Percentiles rank a stretch among this genome's conserved stretches.
phyloP scores from a whole-genome alignment of 306 rosid species.

The Quercus suber region DNA sequence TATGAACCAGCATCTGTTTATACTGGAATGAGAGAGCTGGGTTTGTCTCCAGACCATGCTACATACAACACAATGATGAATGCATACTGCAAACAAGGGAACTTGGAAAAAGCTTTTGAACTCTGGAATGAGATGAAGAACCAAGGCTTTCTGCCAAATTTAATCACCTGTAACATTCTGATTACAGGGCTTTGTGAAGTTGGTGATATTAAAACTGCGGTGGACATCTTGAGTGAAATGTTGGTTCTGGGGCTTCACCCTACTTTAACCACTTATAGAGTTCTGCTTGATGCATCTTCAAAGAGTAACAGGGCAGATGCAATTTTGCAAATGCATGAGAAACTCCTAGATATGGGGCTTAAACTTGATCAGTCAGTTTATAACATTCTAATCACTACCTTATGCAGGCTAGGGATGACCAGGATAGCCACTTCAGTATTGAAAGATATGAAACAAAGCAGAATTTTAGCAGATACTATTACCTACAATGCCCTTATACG shows the following conservation, averaged over 20 bases:
- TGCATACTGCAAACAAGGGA: constrained; percentile 59
- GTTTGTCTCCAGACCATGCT: constrained; percentile 72
- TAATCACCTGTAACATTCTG: constrained; percentile 54
- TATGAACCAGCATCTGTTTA: constrained; percentile 61
- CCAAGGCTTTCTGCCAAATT: constrained; percentile 56
- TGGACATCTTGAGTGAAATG: constrained; percentile 63
- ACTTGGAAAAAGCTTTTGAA: constrained; percentile 48
- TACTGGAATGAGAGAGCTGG: constrained; percentile 58
- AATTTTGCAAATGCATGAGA: constrained; percentile 63
- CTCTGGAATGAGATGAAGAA: constrained; percentile 82
- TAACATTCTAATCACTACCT: constrained; percentile 57
- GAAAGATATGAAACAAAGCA: constrained; percentile 52
- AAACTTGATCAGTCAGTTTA: constrained; percentile 51
- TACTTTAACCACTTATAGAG: constrained; percentile 45
- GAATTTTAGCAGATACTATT: constrained; percentile 50
- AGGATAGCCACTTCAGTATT: constrained; percentile 62
- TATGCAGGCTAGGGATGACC: constrained; percentile 88
- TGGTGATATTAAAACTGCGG: constrained; percentile 57
- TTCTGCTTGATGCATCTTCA: constrained; percentile 62
- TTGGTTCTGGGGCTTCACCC: constrained; percentile 49
- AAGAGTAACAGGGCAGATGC: constrained; percentile 50
- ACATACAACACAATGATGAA: constrained; percentile 74
- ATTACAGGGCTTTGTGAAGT: constrained; percentile 63
- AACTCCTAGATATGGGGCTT: constrained; percentile 65
- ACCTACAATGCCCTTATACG: constrained; percentile 76